Base-by-base conservation (phyloP, 2,329 filamentous ascomycete genomes). In the Endothia cerciana region DNA sequence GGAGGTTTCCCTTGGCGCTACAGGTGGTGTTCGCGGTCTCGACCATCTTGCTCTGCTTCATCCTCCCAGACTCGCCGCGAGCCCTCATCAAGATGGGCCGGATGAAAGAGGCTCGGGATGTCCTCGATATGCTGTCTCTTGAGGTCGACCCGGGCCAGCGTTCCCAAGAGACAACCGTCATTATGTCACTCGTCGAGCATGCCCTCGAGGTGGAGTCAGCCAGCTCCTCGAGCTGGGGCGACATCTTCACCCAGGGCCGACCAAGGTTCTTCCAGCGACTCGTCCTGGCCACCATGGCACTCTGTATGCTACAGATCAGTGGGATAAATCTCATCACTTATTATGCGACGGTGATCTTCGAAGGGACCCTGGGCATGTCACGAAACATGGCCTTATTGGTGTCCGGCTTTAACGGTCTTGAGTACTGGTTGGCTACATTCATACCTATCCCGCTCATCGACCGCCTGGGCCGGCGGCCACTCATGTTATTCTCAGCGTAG, bases 1-100 rank as follows among this genome's bases (percentile, higher is more conserved):
- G 87, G 87, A 80, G 88, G 2, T 89, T 89, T 72, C 87, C 88
- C 0, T 77, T 89, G n/a, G 83, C 81, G 2, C 83, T 87, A 72
- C 83, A 86, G 70, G 81, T 88, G 36, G 70, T 84, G 33, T 89
- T 89, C 72, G 86, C 85, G 38, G 17, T 88, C 7, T 80, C 89
- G 66, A 86, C 89, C 58, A 33, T 55, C 28, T 33, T 55, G 10
- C 74, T 89, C 17, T 66, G 73, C 2, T 80, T 84, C 61, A 81
- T 87, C 61, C 74, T 87, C 3, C 85, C 85, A 19, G 85, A 88
- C 72, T 80, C 78, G 3, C 80, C 81, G 1, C 74, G 81, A 58
- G 83, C 80, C 80, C 74, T 83, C 17, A 77, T 83, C 49, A 72
- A 80, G n/a, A 78, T 78, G 72, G 76, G 77, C n/a, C 74, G 77